A percentile compares a stretch with the other conserved stretches of the same genome.
phyloP scores from a whole-genome alignment of 257 asterid species.

The Nicotiana tabacum region DNA sequence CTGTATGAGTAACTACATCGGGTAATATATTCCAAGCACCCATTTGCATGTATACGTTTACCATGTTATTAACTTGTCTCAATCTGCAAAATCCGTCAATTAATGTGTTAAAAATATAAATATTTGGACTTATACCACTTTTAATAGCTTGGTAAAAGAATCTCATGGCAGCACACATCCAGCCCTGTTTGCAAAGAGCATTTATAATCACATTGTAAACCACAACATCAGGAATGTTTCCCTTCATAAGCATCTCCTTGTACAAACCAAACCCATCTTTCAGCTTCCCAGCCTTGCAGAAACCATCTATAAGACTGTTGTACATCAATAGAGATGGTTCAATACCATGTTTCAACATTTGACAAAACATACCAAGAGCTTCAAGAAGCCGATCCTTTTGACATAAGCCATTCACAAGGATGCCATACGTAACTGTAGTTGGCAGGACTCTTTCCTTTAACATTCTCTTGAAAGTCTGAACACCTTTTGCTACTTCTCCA shows the following conservation, averaged over 20 bases:
- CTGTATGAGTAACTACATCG: conserved; percentile 32
- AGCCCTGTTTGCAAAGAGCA: conserved; percentile 25
- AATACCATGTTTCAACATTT: conserved; percentile 22
- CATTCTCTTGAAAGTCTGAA: conserved; percentile 28
- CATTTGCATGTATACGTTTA: conserved; percentile 27
- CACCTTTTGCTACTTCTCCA: conserved; percentile 29
- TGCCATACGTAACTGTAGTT: conserved; percentile 32
- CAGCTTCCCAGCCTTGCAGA: conserved; percentile 26
- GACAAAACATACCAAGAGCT: conserved; percentile 31
- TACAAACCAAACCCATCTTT: conserved; percentile 23
- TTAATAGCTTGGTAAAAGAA: conserved; percentile 26
- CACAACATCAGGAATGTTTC: conserved; percentile 21
- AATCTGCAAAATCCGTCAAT: conserved; percentile 37
- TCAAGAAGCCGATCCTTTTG: conserved; percentile 19
- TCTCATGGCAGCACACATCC: conserved; percentile 23
- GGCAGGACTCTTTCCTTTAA: conserved; percentile 33
- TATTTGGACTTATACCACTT: conserved; percentile 25
- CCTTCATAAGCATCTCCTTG: conserved; percentile 24
- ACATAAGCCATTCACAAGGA: conserved; percentile 31
- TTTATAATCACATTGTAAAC: conserved; percentile 22
- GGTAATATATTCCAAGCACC: conserved; percentile 21
- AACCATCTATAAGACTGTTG: conserved; percentile 30
- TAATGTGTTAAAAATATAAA: conserved; percentile 31
- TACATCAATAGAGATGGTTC: conserved; percentile 24
- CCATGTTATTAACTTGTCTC: conserved; percentile 21